Percentiles rank a stretch among this genome's conserved stretches.
These are phyloP conservation scores for Boletus sp. DNA, from an alignment of 768 basidiomycete species.

Conservation along the genomic window DNA sequence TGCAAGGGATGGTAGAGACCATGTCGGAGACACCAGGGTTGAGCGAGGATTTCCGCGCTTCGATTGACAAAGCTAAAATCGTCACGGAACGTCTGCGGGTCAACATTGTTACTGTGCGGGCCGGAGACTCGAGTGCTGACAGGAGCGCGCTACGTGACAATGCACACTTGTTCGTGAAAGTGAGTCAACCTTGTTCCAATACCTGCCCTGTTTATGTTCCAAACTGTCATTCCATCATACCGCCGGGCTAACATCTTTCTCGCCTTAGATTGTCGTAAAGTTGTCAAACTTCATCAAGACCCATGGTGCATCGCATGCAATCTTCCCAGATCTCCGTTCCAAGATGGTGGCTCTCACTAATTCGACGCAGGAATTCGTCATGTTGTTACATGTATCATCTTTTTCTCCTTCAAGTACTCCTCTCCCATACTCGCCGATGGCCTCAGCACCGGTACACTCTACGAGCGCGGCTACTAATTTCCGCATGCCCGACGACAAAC, in stretches of 20 bases:
- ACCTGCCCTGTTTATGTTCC: neutral
- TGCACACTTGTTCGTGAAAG: slow-evolving; percentile 81
- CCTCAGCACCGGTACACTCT: slow-evolving; percentile 27
- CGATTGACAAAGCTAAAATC: slow-evolving; percentile 58
- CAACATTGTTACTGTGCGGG: slow-evolving; percentile 56
- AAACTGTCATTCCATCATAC: neutral
- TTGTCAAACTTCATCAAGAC: slow-evolving; percentile 73
- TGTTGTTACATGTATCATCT: slow-evolving; percentile 82
- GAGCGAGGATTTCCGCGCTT: slow-evolving; percentile 47
- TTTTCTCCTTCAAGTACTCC: slow-evolving; percentile 59
- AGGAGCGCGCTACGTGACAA: slow-evolving; percentile 69
- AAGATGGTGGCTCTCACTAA: slow-evolving; percentile 78
- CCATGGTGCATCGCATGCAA: slow-evolving; percentile 53
- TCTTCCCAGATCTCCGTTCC: slow-evolving; percentile 58
- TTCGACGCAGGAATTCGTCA: slow-evolving; percentile 83
- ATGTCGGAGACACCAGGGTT: slow-evolving; percentile 46
- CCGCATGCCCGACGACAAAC: slow-evolving; percentile 43
- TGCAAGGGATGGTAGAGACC: slow-evolving; percentile 69
- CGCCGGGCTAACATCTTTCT: slow-evolving; percentile 3
- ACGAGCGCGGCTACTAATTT: slow-evolving; percentile 8
- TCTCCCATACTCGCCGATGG: slow-evolving; percentile 62
- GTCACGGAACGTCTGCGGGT: slow-evolving; percentile 63
- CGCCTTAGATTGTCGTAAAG: slow-evolving; percentile 64
- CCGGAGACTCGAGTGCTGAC: slow-evolving; percentile 53
- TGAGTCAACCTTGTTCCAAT: slow-evolving; percentile 28